Conservation (phyloP, 108 stramenopile genomes). For the Conticribra weissflogii region DNA sequence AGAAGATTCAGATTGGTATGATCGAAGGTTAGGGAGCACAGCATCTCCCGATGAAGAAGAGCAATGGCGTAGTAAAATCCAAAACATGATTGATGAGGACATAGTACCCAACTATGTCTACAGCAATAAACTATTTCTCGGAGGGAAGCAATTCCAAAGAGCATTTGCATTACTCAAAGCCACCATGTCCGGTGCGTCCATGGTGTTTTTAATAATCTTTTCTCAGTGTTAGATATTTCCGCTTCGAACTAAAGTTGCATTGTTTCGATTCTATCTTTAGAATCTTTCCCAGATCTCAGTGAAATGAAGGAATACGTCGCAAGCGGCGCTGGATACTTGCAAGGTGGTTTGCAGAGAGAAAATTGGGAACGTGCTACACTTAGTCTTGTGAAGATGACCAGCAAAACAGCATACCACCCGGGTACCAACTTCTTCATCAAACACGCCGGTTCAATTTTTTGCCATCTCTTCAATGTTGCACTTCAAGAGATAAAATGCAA, state of each 20-base stretch:
- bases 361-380: constrained; percentile 76
- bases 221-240: not conserved
- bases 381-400: constrained; percentile 51
- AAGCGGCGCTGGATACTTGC: constrained; percentile 63
- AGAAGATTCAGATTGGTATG: constrained; percentile 69
- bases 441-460: constrained; percentile 70
- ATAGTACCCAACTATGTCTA: constrained; percentile 47
- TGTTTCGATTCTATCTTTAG: constrained; percentile 11
- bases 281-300: constrained; percentile 63
- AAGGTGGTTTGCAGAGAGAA: constrained; percentile 69
- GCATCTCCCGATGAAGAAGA: constrained; percentile 56
- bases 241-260: not conserved
- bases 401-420: constrained; percentile 58
- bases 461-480: constrained; percentile 68
- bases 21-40: constrained; percentile 36
- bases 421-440: constrained; percentile 74
- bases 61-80: constrained; percentile 59
- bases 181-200: constrained; percentile 53
- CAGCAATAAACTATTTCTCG: constrained; percentile 61
- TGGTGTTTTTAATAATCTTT: not conserved
- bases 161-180: constrained; percentile 56
- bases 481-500: constrained; percentile 21
- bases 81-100: constrained; percentile 38
- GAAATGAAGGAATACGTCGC: constrained; percentile 61
- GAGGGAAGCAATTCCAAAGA: constrained; percentile 78